These are phyloP conservation scores for Oryza meridionalis DNA, from an alignment of 176 grass and related monocot genomes.

Conservation along the genomic window DNA sequence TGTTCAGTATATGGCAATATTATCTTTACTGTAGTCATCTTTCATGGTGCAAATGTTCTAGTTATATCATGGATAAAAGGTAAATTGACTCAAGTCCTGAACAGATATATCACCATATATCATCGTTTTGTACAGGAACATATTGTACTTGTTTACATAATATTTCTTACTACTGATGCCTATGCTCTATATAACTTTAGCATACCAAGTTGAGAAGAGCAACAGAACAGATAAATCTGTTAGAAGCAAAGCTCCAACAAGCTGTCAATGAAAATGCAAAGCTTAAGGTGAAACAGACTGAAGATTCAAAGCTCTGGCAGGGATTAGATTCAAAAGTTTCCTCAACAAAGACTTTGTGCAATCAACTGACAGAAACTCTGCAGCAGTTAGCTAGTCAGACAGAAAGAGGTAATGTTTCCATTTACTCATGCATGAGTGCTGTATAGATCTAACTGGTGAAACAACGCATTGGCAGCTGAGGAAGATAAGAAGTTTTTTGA, in stretches of 20 bases:
- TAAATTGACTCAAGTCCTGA: constrained; percentile 14
- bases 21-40: background rate
- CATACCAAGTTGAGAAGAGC: constrained; percentile 78
- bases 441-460: constrained; percentile 41
- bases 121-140: constrained; percentile 11
- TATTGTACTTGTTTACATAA: constrained; percentile 18
- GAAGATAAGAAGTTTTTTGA: constrained; percentile 77
- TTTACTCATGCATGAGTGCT: constrained; percentile 28
- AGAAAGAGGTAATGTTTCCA: constrained; percentile 61
- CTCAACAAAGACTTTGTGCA: constrained; percentile 79
- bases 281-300: constrained; percentile 83
- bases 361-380: constrained; percentile 90
- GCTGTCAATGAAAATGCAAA: constrained; percentile 87
- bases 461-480: constrained; percentile 64
- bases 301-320: constrained; percentile 83
- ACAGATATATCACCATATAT: constrained; percentile 12
- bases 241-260: constrained; percentile 87
- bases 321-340: constrained; percentile 88
- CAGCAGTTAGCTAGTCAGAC: constrained; percentile 76
- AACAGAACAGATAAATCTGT: constrained; percentile 75
- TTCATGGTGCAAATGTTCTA: constrained; percentile 2
- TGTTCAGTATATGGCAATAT: background rate
- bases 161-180: constrained; percentile 39
- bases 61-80: background rate
- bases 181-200: constrained; percentile 38